Evolutionary conservation across 2,329 filamentous ascomycete species (phyloP).

Genomic region (Pyricularia pennisetigena): DNA sequence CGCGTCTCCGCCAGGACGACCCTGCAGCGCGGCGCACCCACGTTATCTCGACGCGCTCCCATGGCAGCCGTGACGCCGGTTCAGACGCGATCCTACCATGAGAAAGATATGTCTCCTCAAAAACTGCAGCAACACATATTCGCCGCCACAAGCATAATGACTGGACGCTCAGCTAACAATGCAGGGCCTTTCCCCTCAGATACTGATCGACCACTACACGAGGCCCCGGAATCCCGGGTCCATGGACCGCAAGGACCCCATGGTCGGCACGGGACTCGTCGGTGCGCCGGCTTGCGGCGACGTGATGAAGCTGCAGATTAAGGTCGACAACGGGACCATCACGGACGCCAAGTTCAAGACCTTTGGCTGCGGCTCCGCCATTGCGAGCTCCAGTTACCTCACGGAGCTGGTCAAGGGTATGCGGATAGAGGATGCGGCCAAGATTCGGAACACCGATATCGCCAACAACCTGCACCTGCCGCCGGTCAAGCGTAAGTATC

Average conservation of each 20-base stretch:
- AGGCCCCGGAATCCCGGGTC: conserved; percentile 41
- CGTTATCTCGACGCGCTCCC: conserved; percentile 6
- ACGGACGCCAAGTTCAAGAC: conserved; percentile 97
- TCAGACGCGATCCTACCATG: conserved; percentile 13
- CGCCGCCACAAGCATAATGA: too few species aligned
- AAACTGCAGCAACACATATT: conserved; percentile 1
- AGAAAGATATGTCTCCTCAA: conserved; percentile 13
- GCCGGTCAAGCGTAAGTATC: conserved; percentile 69
- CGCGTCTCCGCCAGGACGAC: conserved; percentile 8
- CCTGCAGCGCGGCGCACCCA: conserved; percentile 7
- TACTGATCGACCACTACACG: conserved; percentile 18
- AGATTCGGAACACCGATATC: conserved; percentile 95
- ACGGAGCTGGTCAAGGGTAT: conserved; percentile 93
- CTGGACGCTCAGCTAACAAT: not conserved
- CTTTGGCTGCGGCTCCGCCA: conserved; percentile 88
- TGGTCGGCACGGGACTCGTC: conserved; percentile 87
- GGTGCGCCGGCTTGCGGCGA: conserved; percentile 86
- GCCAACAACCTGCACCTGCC: conserved; percentile 89
- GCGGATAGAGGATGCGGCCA: conserved; percentile 75
- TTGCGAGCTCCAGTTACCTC: conserved; percentile 88
- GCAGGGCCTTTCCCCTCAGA: not conserved
- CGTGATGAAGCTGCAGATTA: conserved; percentile 90
- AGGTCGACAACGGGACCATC: conserved; percentile 86
- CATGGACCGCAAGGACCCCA: conserved; percentile 61
- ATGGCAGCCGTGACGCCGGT: conserved; percentile 7